Conservation (phyloP, 2,329 filamentous ascomycete genomes). For the Amesomyces nigricolor region DNA sequence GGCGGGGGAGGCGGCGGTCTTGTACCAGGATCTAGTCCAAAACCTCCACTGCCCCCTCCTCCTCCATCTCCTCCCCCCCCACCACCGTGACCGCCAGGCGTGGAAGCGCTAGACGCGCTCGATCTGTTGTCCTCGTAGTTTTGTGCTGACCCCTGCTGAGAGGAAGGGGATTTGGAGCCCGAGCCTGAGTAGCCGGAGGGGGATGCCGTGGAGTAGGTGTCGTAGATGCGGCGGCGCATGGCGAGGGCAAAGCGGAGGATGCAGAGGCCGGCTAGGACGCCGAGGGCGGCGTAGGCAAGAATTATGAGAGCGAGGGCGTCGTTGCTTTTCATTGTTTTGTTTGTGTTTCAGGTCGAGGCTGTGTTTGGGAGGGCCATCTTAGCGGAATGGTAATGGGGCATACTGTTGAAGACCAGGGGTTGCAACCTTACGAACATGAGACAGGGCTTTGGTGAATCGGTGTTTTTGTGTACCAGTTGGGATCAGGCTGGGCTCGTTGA, state of each 20-base stretch:
- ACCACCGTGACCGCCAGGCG: neutral
- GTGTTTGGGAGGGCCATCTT: too few species aligned
- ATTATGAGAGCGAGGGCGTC: slow-evolving; percentile 15
- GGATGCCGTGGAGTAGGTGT: neutral
- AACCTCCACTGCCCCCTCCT: too few species aligned
- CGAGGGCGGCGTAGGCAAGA: slow-evolving; percentile 8
- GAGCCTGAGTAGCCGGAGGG: neutral
- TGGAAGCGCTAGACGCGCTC: neutral
- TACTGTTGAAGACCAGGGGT: too few species aligned
- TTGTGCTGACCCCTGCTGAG: neutral
- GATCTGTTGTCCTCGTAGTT: neutral
- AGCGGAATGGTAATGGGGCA: too few species aligned
- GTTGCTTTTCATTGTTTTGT: slow-evolving; percentile 15
- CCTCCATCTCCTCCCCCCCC: too few species aligned
- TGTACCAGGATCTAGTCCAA: too few species aligned
- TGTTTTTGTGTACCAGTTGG: too few species aligned
- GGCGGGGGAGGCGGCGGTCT: neutral
- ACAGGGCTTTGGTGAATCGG: too few species aligned
- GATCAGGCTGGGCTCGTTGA: too few species aligned
- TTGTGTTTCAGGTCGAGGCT: neutral
- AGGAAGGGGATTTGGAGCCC: neutral
- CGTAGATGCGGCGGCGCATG: slow-evolving; percentile 3
- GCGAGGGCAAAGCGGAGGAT: slow-evolving; percentile 9
- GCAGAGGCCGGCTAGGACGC: neutral
- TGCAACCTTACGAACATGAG: too few species aligned